Evolutionary conservation across 2,329 filamentous ascomycete species (phyloP).

Genomic region (Fusarium nisikadoi): DNA sequence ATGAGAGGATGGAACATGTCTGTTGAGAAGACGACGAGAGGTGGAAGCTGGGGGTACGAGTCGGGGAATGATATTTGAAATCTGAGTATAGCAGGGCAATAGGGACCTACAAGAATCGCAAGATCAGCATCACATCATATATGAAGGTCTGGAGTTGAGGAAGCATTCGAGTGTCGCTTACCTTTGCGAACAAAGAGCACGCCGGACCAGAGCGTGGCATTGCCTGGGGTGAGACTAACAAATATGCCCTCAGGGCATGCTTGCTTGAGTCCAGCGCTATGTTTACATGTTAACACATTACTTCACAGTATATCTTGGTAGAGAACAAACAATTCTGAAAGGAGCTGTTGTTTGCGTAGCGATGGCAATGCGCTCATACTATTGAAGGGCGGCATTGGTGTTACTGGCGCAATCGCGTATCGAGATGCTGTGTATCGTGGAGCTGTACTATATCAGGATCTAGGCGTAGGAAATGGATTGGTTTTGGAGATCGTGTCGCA

Average conservation of each 20-base stretch:
- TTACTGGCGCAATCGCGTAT: neutral
- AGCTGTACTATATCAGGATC: too few species aligned
- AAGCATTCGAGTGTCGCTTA: conserved; percentile 51
- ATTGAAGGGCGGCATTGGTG: conserved; percentile 55
- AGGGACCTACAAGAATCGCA: conserved; percentile 73
- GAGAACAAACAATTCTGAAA: conserved; percentile 80
- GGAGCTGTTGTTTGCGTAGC: conserved; percentile 78
- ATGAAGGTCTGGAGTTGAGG: neutral
- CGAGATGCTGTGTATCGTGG: neutral
- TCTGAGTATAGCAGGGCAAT: conserved; percentile 85
- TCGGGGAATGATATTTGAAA: conserved; percentile 91
- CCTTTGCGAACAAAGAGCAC: conserved; percentile 91
- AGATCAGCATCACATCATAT: neutral
- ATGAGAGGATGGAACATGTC: conserved; percentile 96
- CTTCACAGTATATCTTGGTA: neutral
- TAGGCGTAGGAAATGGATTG: neutral
- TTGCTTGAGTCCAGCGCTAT: conserved; percentile 81
- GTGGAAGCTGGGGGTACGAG: conserved; percentile 81
- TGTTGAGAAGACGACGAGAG: conserved; percentile 86
- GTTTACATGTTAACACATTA: conserved; percentile 40
- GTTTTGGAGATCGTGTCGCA: neutral
- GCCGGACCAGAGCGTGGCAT: conserved; percentile 87
- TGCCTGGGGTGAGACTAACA: conserved; percentile 82
- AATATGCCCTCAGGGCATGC: conserved; percentile 88
- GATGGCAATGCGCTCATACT: conserved; percentile 62